A percentile compares a stretch with the other conserved stretches of the same genome.
Conservation (phyloP, 148 eudicot species). For the Cornus florida region DNA sequence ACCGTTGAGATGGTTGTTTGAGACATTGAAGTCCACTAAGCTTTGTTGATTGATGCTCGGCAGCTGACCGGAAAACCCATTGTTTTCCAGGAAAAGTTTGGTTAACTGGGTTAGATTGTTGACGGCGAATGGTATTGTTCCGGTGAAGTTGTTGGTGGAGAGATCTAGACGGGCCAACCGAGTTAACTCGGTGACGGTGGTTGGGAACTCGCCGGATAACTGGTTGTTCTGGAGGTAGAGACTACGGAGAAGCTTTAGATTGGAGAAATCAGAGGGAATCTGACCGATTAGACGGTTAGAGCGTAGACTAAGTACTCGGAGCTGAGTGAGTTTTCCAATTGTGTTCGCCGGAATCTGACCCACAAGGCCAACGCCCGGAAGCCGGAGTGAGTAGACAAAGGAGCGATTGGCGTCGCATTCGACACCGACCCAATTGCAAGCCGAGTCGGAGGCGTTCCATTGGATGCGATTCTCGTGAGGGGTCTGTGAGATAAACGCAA, state of each 20-base stretch:
- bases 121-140: conserved; percentile 57
- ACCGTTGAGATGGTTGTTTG: conserved; percentile 61
- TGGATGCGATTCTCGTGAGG: conserved; percentile 39
- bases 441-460: conserved; percentile 45
- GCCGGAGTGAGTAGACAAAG: conserved; percentile 35
- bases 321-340: conserved; percentile 33
- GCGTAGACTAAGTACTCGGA: conserved; percentile 47
- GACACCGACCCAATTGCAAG: conserved; percentile 53
- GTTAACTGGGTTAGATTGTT: conserved; percentile 50
- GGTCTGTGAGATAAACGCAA: conserved; percentile 27
- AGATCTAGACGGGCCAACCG: conserved; percentile 57
- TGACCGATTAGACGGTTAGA: conserved; percentile 42
- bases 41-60: conserved; percentile 43
- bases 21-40: conserved; percentile 50
- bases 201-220: conserved; percentile 43
- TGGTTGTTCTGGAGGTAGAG: conserved; percentile 43
- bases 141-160: conserved; percentile 55
- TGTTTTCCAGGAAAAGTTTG: conserved; percentile 45
- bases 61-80: conserved; percentile 47
- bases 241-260: conserved; percentile 39
- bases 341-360: conserved; percentile 54
- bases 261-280: conserved; percentile 48
- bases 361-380: conserved; percentile 52
- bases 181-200: conserved; percentile 38
- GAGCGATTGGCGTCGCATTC: conserved; percentile 29